Base-by-base conservation (phyloP, 805 yeast genomes). In the Starmerella asiatica region DNA sequence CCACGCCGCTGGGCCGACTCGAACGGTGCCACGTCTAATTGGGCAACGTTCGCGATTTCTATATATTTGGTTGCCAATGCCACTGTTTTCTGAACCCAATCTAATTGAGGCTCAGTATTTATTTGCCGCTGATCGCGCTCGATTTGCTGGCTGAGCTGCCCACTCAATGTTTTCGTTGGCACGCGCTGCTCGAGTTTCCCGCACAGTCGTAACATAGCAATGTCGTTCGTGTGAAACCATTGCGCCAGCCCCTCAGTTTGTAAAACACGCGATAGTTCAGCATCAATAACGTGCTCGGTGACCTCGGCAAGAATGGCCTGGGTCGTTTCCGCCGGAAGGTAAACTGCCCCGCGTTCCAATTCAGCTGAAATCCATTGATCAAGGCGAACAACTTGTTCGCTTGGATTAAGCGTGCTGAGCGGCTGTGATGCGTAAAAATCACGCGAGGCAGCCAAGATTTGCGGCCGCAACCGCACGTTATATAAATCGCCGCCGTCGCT, bases 341-440 rank as follows among this genome's bases (percentile, higher is more conserved):
- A 49, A 3, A 32, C 19, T 5, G 21, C 40, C 4, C 43, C 41
- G 14, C 40, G 36, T 3, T 20, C 37, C 7, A 31, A 23, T 29
- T 50, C 54, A 11, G 29, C 28, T 3, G 24, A 27, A 7, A 48
- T 20, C 52, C 54, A 50, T 1, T 26, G 9, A 6, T 38, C 12
- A 7, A 48, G 21, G n/a, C 14, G 12, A 4, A 27, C 16, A n/a
- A 40, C 31, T 20, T 37, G 31, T 9, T 32, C 33, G 9, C 18
- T 11, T 3, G 37, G 38, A n/a, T 38, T 39, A n/a, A 30, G 15
- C 8, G 26, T 4, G 14, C 21, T 6, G n/a, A 40, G 16, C 8
- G 26, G 30, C 5, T 12, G 24, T 2, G 26, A n/a, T 21, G 34
- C 17, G 29, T 33, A 43, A 14, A 14, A 30, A 6, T 18, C 11